Evolutionary conservation across 2,329 filamentous ascomycete species (phyloP), one percentile per base, ranked within the genome.

Genomic region (Alternaria consortialis): DNA sequence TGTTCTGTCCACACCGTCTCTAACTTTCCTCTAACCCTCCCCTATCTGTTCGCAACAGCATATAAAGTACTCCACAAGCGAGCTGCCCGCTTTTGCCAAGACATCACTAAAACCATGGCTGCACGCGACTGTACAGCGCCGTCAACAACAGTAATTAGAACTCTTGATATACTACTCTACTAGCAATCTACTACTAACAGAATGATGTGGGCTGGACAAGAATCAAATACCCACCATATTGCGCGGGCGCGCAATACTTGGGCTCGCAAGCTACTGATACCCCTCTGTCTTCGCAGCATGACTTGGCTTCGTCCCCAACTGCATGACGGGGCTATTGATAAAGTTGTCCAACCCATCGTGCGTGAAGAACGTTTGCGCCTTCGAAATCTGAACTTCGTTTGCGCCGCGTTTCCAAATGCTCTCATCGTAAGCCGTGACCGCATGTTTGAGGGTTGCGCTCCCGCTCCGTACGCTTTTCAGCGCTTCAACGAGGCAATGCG

Each of bases 341-440:
- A 76, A 75, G 6, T 73, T 71, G 0, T 69, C 69, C 60, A 74
- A 71, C 1, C 63, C 65, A 60, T 77, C 72, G 56, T 76, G 74
- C 7, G 73, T 76, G 36, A 71, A 76, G 50, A 76, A 74, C 1
- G 71, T 74, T 48, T 75, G 72, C 2, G 64, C 63, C 51, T 77
- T 77, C 1, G 68, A 73, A 5, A 77, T 75, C 29, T 76, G 74
- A 1, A 76, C 73, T 46, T 76, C 74, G 29, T 75, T 67, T 31
- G 65, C 63, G 7, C 74, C 74, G 15, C 74, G 63, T 23, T 70
- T 70, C 59, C 72, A 60, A 2, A 75, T 70, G 11, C 65, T 73
- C 23, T 69, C 59, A 25, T 76, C 73, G 27, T 77, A 77, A 11
- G 59, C 61, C 4, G 64, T 60, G 20, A 77, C 59, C 1, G 74